Evolutionary conservation across 352 stramenopile species (phyloP), one percentile per base, ranked within the genome.

Genomic region (Plasmopara muralis): DNA sequence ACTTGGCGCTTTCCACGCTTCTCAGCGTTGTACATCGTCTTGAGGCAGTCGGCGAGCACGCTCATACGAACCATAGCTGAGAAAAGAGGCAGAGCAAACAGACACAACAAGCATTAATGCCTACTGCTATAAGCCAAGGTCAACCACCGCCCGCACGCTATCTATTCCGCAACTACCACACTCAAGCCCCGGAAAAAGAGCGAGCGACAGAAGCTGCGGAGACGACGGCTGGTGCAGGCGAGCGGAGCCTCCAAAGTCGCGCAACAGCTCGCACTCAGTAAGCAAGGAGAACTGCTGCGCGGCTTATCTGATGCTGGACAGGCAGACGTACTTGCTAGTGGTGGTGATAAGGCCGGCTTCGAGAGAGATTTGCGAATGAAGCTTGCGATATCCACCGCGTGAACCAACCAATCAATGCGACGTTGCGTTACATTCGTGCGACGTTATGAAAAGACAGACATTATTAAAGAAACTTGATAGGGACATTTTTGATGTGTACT

Each of bases 11-110:
- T 99, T 72, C 97, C 97, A 68, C 96, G 95, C 93, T 99, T 99
- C 83, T 99, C 97, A 55, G 97, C 97, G 82, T 99, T 99, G 82
- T 96, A 98, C 64, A 99, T 98, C 62, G 95, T 99, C 86, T 99
- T 99, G 53, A 99, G 94, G 77, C 93, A 98, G 86, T 99, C 97
- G 67, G 96, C 97, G 61, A 99, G 84, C 73, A 99, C 96, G 72
- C 85, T 98, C 96, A 99, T 99, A 77, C 97, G 96, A 81, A 99
- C 97, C 97, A 99, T 99, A 66, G 53, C 84, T 94, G 64, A 45
- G 14, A n/a, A 18, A 48, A 18, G 12, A 3, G 55, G 28, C 43
- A 50, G 18, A 55, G 61, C 9, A 72, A 12, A 46, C 0, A 53
- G 16, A 62, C 35, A 12, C 31, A 69, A 61, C 49, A 41, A 41